phyloP scores from a whole-genome alignment of 495 filamentous ascomycete genomes.

The Neurospora sp. region DNA sequence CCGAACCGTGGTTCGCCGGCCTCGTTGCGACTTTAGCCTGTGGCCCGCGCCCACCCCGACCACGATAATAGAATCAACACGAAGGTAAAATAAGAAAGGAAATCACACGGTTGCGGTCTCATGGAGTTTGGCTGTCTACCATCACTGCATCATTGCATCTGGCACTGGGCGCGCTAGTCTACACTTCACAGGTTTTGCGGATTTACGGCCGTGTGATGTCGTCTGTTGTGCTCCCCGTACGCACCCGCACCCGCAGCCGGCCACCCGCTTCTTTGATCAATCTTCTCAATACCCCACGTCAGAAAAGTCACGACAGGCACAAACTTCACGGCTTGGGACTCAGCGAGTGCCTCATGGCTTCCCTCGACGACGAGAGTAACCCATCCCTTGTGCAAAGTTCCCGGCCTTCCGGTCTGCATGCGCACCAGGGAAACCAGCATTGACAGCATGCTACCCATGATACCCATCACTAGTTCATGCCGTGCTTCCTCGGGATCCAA shows the following conservation, averaged over 20 bases:
- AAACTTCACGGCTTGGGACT: neutral
- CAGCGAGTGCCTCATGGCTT: neutral
- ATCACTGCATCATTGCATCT: neutral
- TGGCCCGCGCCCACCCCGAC: neutral
- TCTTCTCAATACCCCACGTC: neutral
- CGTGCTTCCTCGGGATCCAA: neutral
- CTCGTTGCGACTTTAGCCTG: neutral
- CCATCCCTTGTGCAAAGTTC: slow-evolving; percentile 8
- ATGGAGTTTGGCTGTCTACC: neutral
- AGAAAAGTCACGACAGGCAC: neutral
- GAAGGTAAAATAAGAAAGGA: neutral
- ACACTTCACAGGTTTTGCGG: neutral
- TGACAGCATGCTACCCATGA: neutral
- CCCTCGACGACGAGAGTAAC: neutral
- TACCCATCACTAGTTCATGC: neutral
- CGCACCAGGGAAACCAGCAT: neutral
- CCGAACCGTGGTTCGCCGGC: neutral
- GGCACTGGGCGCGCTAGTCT: neutral
- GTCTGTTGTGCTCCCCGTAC: slow-evolving; percentile 9
- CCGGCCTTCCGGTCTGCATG: slow-evolving; percentile 18
- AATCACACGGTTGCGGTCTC: neutral
- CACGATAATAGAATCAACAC: neutral
- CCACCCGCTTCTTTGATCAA: neutral
- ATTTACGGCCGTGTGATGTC: slow-evolving; percentile 12
- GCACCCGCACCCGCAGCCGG: neutral